Conservation (phyloP, 2,329 filamentous ascomycete species). For the Exophiala mesophila region DNA sequence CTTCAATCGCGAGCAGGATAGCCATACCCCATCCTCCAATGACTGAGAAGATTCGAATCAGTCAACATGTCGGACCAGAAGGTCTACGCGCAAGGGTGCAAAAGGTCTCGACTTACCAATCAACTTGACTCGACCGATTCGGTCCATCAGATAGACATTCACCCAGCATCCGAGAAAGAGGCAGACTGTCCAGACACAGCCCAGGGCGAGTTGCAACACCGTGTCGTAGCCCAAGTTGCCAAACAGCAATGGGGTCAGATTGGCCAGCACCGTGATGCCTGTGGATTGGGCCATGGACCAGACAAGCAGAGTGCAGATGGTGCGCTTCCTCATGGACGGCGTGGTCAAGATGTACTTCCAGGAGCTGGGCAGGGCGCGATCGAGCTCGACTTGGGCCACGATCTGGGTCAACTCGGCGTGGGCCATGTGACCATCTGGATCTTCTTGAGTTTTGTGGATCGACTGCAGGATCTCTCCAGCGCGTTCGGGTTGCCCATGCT, state of each 20-base stretch:
- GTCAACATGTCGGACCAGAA: not conserved
- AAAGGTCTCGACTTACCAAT: constrained; percentile 6
- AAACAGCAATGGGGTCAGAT: constrained; percentile 24
- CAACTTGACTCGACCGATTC: constrained; percentile 14
- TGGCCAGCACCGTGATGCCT: constrained; percentile 31
- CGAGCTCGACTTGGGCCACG: constrained; percentile 28
- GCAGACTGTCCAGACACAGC: constrained; percentile 20
- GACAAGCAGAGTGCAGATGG: constrained; percentile 29
- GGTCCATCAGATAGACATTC: constrained; percentile 29
- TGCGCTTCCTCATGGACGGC: constrained; percentile 27
- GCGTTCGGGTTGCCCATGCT: constrained; percentile 22
- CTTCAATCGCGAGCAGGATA: constrained; percentile 34
- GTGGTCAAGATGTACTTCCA: constrained; percentile 21
- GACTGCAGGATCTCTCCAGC: constrained; percentile 22
- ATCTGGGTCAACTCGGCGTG: constrained; percentile 29
- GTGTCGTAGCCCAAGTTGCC: constrained; percentile 13
- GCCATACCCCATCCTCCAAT: constrained; percentile 36
- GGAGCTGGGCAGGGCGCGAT: constrained; percentile 19
- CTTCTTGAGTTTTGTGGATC: constrained; percentile 26
- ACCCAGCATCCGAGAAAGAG: constrained; percentile 28
- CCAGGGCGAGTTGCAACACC: constrained; percentile 10
- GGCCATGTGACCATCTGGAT: constrained; percentile 26
- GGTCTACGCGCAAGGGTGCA: not conserved
- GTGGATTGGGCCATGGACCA: constrained; percentile 32
- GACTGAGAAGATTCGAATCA: constrained; percentile 24